A percentile compares a stretch with the other conserved stretches of the same genome.
phyloP scores from a whole-genome alignment of 148 eudicot genomes.

The Fallopia convolvulus region DNA sequence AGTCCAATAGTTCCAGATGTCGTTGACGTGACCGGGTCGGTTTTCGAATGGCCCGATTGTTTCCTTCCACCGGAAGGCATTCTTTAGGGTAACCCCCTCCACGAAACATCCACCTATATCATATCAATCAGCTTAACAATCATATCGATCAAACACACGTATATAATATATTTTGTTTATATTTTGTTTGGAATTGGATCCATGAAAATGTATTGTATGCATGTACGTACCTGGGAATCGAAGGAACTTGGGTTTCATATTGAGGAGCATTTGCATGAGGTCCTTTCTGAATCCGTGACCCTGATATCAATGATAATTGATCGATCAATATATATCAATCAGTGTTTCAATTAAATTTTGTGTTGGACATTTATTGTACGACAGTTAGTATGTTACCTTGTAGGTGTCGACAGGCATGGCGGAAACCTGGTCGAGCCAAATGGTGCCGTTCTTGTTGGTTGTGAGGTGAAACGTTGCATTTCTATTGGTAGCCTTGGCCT shows the following conservation, averaged over 20 bases:
- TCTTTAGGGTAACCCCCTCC: constrained; percentile 58
- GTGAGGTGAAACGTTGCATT: constrained; percentile 61
- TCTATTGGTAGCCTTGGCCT: constrained; percentile 39
- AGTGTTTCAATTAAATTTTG: too few species aligned
- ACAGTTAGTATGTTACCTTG: constrained; percentile 47
- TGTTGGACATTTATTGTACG: too few species aligned
- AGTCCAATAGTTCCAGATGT: constrained; percentile 64
- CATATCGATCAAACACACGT: too few species aligned
- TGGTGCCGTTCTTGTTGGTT: constrained; percentile 40
- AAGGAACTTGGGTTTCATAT: constrained; percentile 65
- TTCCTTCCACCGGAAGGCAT: constrained; percentile 84
- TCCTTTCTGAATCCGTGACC: constrained; percentile 91
- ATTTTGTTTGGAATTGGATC: too few species aligned
- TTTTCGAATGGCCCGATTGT: constrained; percentile 76
- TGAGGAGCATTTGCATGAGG: constrained; percentile 62
- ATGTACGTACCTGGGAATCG: constrained; percentile 71
- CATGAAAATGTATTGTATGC: neutral
- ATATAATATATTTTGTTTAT: too few species aligned
- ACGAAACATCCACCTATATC: constrained; percentile 72
- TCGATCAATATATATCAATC: neutral
- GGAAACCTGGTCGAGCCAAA: constrained; percentile 94
- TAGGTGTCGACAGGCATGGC: constrained; percentile 68
- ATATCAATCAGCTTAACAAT: too few species aligned
- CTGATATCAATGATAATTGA: constrained; percentile 17
- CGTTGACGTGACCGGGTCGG: constrained; percentile 62